phyloP scores from a whole-genome alignment of 2,329 filamentous ascomycete species.

The Ascochyta viciae-villosae region DNA sequence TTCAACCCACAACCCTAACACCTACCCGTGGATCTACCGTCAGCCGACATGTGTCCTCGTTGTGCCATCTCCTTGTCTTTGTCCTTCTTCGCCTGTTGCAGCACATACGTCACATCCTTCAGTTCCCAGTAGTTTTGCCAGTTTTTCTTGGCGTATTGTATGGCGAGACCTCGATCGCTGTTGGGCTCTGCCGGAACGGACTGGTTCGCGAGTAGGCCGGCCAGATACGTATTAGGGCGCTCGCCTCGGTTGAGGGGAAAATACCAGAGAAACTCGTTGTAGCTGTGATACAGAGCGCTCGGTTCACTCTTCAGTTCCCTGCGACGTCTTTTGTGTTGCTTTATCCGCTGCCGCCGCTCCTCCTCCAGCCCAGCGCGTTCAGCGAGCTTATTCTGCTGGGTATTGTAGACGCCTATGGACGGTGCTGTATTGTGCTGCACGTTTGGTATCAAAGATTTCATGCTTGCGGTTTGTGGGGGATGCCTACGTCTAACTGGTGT shows the following conservation, averaged over 20 bases:
- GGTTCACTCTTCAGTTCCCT: constrained; percentile 13
- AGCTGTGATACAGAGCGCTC: constrained; percentile 15
- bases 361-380: neutral
- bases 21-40: neutral
- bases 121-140: constrained; percentile 17
- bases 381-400: neutral
- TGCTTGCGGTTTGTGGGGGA: neutral
- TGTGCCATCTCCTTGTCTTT: neutral
- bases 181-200: constrained; percentile 7
- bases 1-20: neutral
- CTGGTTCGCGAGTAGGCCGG: constrained; percentile 18
- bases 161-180: constrained; percentile 17
- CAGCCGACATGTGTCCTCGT: neutral
- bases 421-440: neutral
- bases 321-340: neutral
- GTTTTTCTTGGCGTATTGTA: constrained; percentile 19
- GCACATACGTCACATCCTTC: neutral
- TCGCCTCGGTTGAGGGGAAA: constrained; percentile 8
- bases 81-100: neutral
- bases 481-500: neutral
- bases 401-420: neutral
- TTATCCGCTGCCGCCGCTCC: neutral
- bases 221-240: constrained; percentile 6
- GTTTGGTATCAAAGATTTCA: neutral
- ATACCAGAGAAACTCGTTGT: constrained; percentile 11